Evolutionary conservation across 768 basidiomycete species (phyloP), one percentile per base, ranked within the genome.

Genomic region (Phylloporus sp.): DNA sequence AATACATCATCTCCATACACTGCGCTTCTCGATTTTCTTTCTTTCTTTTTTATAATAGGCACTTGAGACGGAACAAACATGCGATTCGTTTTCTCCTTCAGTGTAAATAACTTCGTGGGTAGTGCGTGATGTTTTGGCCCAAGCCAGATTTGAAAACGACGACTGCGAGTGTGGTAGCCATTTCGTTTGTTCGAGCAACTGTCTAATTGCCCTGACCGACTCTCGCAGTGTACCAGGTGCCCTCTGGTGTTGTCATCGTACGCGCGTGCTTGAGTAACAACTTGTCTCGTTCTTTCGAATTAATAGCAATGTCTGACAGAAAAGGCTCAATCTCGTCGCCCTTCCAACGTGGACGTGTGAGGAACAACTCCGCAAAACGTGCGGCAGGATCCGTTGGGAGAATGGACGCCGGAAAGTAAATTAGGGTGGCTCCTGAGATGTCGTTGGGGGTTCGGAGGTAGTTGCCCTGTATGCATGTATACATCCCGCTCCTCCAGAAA

Each of bases 331-430:
- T 88, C 16, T 95, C 91, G 12, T 87, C 83, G 6, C 76, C 79
- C 61, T 78, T 83, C 91, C 92, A 94, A 40, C 80, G 80, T 20
- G 80, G 56, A 6, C 86, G 82, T 9, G 86, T 87, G 34, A 91
- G 74, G 75, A 99, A 99, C 15, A 98, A 79, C 56, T 95, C 91
- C 12, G 80, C 68, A 71, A 98, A 98, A 15, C 95, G 85, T 8
- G 82, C 79, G 2, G 85, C 75, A 6, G 95, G 87, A 45, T 91
- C 87, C 0, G 80, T 66, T 1, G 95, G 89, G 23, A 98, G 82
- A 2, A 72, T 68, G 0, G 88, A 81, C 4, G 80, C 74, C 12
- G 93, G 86, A 64, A 95, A 91, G 70, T 92, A 93, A 13, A 71
- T 80, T 29, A 95, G 60, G 15, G 75, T 64, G 5, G 69, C 53